These are phyloP conservation scores for Pueraria montana DNA, from an alignment of 306 rosid species.

Conservation along the genomic window DNA sequence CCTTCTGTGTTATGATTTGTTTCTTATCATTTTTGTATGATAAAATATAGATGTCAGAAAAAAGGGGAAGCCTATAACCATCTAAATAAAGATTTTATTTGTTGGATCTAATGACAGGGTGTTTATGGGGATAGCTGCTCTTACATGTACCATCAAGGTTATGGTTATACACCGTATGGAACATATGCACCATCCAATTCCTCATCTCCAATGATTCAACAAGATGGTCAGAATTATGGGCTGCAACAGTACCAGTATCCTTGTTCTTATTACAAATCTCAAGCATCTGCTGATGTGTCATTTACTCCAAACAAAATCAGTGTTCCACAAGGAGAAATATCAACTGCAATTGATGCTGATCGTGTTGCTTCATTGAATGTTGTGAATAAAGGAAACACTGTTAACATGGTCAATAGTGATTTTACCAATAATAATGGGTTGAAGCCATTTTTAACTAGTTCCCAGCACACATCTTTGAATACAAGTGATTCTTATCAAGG, in stretches of 20 bases:
- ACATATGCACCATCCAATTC: constrained; percentile 48
- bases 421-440: constrained; percentile 47
- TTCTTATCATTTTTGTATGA: not conserved
- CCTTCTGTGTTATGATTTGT: constrained; percentile 18
- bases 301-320: constrained; percentile 46
- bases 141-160: constrained; percentile 59
- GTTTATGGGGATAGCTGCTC: constrained; percentile 60
- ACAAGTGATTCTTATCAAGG: constrained; percentile 50
- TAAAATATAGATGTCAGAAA: not conserved
- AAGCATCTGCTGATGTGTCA: constrained; percentile 45
- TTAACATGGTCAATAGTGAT: constrained; percentile 38
- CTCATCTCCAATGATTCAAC: constrained; percentile 55
- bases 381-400: constrained; percentile 45
- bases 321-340: constrained; percentile 48
- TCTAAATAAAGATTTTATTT: not conserved
- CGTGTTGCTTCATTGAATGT: constrained; percentile 41
- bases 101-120: constrained; percentile 48
- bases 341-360: constrained; percentile 44
- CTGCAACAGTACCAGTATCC: constrained; percentile 66
- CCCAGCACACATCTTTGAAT: constrained; percentile 48
- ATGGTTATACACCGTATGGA: constrained; percentile 60
- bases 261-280: constrained; percentile 55
- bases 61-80: not conserved
- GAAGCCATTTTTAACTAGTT: constrained; percentile 44
- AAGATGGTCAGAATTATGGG: constrained; percentile 56